phyloP scores from a whole-genome alignment of 257 asterid genomes.

The Thymus mandschuricus region DNA sequence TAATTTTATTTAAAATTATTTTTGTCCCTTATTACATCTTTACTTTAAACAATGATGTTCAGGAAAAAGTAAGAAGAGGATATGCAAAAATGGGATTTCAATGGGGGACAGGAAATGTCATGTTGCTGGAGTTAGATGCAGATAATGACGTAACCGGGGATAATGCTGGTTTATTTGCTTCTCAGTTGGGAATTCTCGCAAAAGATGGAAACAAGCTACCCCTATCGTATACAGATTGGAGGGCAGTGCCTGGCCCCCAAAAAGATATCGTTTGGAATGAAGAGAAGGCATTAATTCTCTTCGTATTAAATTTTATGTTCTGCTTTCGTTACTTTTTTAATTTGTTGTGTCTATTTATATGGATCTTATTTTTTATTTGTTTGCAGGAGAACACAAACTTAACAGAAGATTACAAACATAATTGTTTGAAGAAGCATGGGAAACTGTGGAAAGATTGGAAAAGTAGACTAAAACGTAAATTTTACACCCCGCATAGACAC shows the following conservation, averaged over 20 bases:
- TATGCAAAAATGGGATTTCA: neutral
- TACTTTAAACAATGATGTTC: neutral
- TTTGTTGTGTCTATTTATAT: no score
- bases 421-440: neutral
- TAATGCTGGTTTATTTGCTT: neutral
- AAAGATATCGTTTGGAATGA: no score
- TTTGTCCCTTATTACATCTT: neutral
- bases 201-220: slow-evolving; percentile 7
- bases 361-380: neutral
- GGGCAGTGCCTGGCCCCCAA: neutral
- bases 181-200: slow-evolving; percentile 4
- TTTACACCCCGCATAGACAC: neutral
- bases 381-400: neutral
- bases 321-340: no score
- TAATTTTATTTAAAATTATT: no score
- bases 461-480: neutral
- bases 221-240: neutral
- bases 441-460: neutral
- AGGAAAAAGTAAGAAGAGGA: neutral
- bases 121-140: neutral
- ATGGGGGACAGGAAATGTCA: neutral
- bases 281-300: no score
- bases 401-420: neutral
- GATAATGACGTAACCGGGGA: neutral
- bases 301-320: no score